These are phyloP conservation scores for Dactylorhiza incarnata DNA, from an alignment of 106 monocot species.

Conservation along the genomic window DNA sequence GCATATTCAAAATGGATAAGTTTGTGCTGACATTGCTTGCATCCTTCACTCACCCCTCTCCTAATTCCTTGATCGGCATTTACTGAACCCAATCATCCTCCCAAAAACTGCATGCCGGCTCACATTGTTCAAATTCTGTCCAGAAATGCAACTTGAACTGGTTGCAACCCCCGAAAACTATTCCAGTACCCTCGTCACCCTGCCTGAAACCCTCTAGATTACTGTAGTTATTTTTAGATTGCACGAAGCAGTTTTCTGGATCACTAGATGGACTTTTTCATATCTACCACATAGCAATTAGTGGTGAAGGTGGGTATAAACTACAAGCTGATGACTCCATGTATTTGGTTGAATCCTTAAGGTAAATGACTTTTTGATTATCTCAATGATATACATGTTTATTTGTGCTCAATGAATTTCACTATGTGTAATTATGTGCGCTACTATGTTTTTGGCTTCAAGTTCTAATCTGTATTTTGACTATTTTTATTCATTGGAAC, in stretches of 20 bases:
- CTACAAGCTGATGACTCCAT: slow-evolving; percentile 77
- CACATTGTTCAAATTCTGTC: too few relatives aligned
- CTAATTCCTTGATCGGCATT: too few relatives aligned
- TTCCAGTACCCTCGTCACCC: too few relatives aligned
- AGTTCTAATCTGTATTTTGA: neutral
- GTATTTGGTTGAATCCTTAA: slow-evolving; percentile 90
- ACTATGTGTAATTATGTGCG: neutral
- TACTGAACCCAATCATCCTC: too few relatives aligned
- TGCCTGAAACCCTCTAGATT: too few relatives aligned
- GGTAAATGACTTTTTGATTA: slow-evolving; percentile 29
- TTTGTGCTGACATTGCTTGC: too few relatives aligned
- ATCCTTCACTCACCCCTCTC: too few relatives aligned
- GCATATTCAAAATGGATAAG: slow-evolving; percentile 95
- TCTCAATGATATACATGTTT: neutral
- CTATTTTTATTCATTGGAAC: neutral
- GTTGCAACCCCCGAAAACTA: too few relatives aligned
- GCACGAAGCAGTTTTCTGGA: slow-evolving; percentile 68
- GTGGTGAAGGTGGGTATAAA: slow-evolving; percentile 89
- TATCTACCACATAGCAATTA: slow-evolving; percentile 88
- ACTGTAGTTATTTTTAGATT: slow-evolving; percentile 35
- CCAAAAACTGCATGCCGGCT: too few relatives aligned
- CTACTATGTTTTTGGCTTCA: too few relatives aligned
- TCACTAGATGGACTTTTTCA: slow-evolving; percentile 84
- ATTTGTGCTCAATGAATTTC: slow-evolving; percentile 3
- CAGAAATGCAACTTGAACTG: too few relatives aligned